Percentiles rank a stretch among this genome's conserved stretches.
phyloP scores from a whole-genome alignment of 2,329 filamentous ascomycete genomes.

The Trichothecium sympodiale region DNA sequence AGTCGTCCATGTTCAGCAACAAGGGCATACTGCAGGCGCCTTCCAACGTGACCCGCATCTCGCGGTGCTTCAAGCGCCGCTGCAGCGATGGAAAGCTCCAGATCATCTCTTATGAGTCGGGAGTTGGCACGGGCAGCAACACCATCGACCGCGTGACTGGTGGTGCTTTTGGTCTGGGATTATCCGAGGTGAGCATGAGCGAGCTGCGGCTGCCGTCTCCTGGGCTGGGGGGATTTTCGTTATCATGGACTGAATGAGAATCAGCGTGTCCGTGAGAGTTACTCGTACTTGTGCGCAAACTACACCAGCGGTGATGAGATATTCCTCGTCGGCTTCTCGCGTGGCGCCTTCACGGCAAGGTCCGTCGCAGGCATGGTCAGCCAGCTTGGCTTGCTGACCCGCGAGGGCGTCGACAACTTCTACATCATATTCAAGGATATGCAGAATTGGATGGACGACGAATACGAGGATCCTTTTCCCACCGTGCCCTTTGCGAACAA shows the following conservation, averaged over 20 bases:
- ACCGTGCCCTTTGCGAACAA: constrained; percentile 34
- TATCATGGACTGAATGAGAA: constrained; percentile 41
- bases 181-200: constrained; percentile 36
- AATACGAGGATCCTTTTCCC: constrained; percentile 19
- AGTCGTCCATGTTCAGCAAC: constrained; percentile 23
- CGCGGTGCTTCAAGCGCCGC: constrained; percentile 40
- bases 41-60: constrained; percentile 51
- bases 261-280: constrained; percentile 41
- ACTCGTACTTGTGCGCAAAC: constrained; percentile 4
- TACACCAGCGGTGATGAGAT: constrained; percentile 45
- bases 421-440: constrained; percentile 22
- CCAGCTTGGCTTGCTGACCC: constrained; percentile 2
- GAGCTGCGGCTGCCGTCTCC: too few relatives aligned
- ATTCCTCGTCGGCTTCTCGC: constrained; percentile 44
- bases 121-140: constrained; percentile 43
- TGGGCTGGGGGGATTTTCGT: too few relatives aligned
- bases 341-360: constrained; percentile 40
- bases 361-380: constrained; percentile 4
- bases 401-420: constrained; percentile 37
- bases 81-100: constrained; percentile 42
- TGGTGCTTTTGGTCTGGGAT: constrained; percentile 43
- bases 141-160: constrained; percentile 38
- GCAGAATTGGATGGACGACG: constrained; percentile 8
- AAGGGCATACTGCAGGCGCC: constrained; percentile 35
- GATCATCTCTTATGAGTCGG: constrained; percentile 50